A percentile compares a stretch with the other conserved stretches of the same genome.
These are phyloP conservation scores for Chloropicon primus DNA, from an alignment of 139 green algal genomes.

Conservation along the genomic window DNA sequence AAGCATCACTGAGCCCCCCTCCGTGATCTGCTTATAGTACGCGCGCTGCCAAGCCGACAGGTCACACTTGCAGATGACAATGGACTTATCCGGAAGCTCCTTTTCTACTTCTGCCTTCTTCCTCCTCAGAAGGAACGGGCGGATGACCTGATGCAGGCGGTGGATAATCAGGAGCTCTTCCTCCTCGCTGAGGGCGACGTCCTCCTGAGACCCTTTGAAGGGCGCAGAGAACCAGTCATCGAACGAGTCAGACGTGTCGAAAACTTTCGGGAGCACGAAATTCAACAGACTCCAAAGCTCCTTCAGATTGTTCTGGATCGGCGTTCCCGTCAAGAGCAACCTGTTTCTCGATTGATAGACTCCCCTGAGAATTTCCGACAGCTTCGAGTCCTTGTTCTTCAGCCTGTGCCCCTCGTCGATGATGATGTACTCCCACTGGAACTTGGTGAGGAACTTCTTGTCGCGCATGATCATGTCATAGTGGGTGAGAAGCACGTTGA, in stretches of 20 bases:
- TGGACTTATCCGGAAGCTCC: constrained; percentile 35
- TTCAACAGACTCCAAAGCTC: constrained; percentile 58
- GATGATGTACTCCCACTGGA: constrained; percentile 47
- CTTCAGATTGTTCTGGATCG: constrained; percentile 62
- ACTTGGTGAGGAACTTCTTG: constrained; percentile 39
- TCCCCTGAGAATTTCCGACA: constrained; percentile 33
- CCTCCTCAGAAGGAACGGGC: constrained; percentile 38
- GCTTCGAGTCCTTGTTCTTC: constrained; percentile 51
- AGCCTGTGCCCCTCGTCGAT: constrained; percentile 68
- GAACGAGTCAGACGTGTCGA: constrained; percentile 40
- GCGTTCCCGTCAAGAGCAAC: constrained; percentile 60
- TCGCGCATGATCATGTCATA: constrained; percentile 56
- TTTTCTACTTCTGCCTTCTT: constrained; percentile 39
- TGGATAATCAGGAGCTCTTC: constrained; percentile 50
- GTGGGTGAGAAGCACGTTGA: constrained; percentile 55
- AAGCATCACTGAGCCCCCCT: constrained; percentile 6
- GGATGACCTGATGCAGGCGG: constrained; percentile 40
- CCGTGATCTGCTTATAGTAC: constrained; percentile 42
- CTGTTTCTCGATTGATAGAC: constrained; percentile 29
- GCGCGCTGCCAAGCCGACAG: constrained; percentile 46
- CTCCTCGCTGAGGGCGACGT: constrained; percentile 25
- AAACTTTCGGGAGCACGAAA: constrained; percentile 59
- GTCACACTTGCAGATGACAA: constrained; percentile 44
- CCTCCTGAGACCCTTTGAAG: constrained; percentile 34
- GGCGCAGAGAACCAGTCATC: constrained; percentile 47